A percentile compares a stretch with the other conserved stretches of the same genome.
These are phyloP conservation scores for Diphasiastrum complanatum DNA, from an alignment of 83 land plant species.

Conservation along the genomic window DNA sequence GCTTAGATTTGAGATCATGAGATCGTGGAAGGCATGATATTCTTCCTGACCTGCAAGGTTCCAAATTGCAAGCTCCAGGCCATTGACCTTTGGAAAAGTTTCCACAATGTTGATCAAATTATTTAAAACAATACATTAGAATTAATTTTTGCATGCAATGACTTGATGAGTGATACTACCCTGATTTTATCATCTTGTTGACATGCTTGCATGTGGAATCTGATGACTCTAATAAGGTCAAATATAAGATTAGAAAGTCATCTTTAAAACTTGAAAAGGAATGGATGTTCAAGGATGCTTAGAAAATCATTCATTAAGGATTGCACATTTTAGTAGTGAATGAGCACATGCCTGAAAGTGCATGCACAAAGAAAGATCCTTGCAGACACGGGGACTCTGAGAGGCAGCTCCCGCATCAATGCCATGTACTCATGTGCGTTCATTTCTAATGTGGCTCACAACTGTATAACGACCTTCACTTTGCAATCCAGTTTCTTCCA, in stretches of 20 bases:
- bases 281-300: no score
- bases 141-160: no score
- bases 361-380: not conserved
- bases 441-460: no score
- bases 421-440: no score
- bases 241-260: no score
- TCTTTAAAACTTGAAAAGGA: no score
- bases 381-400: not conserved
- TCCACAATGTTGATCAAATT: not conserved
- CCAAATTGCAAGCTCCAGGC: not conserved
- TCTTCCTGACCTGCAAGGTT: slow-evolving; percentile 2
- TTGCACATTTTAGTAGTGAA: not conserved
- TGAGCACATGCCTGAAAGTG: not conserved
- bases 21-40: slow-evolving; percentile 4
- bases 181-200: no score
- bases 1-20: slow-evolving; percentile 3
- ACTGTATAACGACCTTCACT: not conserved
- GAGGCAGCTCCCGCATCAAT: not conserved
- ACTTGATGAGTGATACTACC: no score
- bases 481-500: not conserved
- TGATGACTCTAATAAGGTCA: no score
- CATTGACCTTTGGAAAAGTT: not conserved
- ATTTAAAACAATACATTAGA: no score
- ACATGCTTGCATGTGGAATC: no score
- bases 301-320: no score